Evolutionary conservation across 2,329 filamentous ascomycete species (phyloP).

Genomic region (Fusarium sp.): DNA sequence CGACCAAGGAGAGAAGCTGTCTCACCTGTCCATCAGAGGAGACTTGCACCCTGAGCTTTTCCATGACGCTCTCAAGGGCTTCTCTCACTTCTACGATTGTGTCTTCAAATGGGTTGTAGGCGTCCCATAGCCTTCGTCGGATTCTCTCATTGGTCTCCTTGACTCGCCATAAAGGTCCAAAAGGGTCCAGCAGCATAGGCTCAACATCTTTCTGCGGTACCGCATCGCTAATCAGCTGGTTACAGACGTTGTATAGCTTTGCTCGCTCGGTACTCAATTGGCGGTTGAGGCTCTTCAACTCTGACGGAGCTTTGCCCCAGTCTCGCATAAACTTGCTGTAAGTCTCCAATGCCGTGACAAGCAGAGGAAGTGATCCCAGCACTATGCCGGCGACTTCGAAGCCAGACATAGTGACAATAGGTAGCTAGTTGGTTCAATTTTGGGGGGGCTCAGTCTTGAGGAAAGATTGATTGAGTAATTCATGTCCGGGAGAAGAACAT

Average conservation of each 20-base stretch:
- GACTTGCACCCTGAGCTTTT: slow-evolving; percentile 1
- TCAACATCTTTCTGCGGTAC: slow-evolving; percentile 42
- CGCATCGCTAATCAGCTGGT: slow-evolving; percentile 45
- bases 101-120: slow-evolving; percentile 39
- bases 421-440: rapidly evolving
- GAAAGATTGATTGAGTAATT: background rate
- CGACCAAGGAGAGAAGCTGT: rapidly evolving
- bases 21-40: slow-evolving; percentile 6
- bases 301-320: slow-evolving; percentile 32
- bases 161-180: slow-evolving; percentile 45
- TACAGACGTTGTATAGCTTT: slow-evolving; percentile 47
- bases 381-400: slow-evolving; percentile 40
- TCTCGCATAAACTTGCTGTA: slow-evolving; percentile 39
- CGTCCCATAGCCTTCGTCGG: slow-evolving; percentile 38
- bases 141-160: slow-evolving; percentile 34
- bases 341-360: slow-evolving; percentile 32
- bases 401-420: slow-evolving; percentile 27
- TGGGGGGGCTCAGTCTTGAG: rapidly evolving
- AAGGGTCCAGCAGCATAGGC: slow-evolving; percentile 46
- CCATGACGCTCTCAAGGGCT: slow-evolving; percentile 36
- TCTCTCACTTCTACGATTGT: slow-evolving; percentile 39
- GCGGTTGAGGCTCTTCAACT: slow-evolving; percentile 39
- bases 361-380: slow-evolving; percentile 33
- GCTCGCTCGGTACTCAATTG: slow-evolving; percentile 42
- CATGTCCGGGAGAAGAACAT: background rate